Conservation (phyloP, 2,329 filamentous ascomycete genomes). For the Rutstroemia sp. region DNA sequence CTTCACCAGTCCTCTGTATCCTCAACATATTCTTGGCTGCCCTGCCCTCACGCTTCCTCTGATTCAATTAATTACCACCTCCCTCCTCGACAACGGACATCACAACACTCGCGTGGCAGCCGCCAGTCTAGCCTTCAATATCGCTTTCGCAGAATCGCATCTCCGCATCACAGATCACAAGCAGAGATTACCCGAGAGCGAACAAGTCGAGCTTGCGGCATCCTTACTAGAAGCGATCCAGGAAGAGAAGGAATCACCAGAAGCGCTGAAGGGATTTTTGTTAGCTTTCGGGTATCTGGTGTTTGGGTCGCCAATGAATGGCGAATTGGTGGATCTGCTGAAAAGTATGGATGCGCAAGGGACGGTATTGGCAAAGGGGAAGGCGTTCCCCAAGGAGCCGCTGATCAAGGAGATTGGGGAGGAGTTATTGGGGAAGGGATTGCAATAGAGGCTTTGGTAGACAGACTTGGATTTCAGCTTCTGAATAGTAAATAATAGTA, state of each 20-base stretch:
- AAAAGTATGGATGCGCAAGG: constrained; percentile 67
- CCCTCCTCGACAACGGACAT: constrained; percentile 70
- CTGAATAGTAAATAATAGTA: too few species aligned
- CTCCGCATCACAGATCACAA: constrained; percentile 49
- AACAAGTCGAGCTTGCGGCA: constrained; percentile 76
- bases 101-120: constrained; percentile 72
- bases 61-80: constrained; percentile 64
- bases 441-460: too few species aligned
- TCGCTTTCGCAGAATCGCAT: constrained; percentile 64
- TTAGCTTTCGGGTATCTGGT: constrained; percentile 69
- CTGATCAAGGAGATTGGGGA: constrained; percentile 45
- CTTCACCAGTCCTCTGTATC: constrained; percentile 68
- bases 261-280: constrained; percentile 71
- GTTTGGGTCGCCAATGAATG: constrained; percentile 61
- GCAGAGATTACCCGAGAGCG: constrained; percentile 56
- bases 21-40: constrained; percentile 51
- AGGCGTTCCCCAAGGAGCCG: constrained; percentile 47
- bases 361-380: constrained; percentile 52
- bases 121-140: constrained; percentile 75
- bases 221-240: constrained; percentile 67
- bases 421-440: constrained; percentile 32
- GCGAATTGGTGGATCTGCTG: constrained; percentile 74
- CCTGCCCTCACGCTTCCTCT: constrained; percentile 47
- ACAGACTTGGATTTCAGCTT: too few species aligned
- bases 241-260: constrained; percentile 52